A percentile compares a stretch with the other conserved stretches of the same genome.
Conservation (phyloP, 176 grass and related monocot species). For the Cenchrus purpureus region DNA sequence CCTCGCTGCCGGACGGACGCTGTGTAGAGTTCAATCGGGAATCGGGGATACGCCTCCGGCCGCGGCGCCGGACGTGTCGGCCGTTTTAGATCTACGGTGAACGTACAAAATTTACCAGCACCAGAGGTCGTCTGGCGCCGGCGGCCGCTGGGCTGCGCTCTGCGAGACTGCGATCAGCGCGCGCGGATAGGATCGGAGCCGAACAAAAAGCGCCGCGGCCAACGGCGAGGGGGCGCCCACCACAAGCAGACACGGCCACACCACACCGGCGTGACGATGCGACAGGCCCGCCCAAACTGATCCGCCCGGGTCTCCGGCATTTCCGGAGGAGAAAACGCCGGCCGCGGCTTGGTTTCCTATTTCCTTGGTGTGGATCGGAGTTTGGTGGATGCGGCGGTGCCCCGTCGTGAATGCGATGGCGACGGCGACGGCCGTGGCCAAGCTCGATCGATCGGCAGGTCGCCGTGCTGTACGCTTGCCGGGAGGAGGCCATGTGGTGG, state of each 20-base stretch:
- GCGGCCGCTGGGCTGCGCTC: background rate
- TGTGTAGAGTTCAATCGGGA: background rate
- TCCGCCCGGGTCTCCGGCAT: background rate
- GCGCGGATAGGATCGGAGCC: background rate
- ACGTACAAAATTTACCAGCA: background rate
- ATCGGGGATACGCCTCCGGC: background rate
- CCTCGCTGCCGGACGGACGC: background rate
- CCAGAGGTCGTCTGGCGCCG: too few relatives aligned
- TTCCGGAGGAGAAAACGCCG: background rate
- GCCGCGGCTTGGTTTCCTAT: background rate
- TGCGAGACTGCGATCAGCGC: too few relatives aligned
- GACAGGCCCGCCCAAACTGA: background rate
- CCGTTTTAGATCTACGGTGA: background rate
- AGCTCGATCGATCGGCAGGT: background rate
- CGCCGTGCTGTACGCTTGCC: slow-evolving; percentile 9
- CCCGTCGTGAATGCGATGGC: slow-evolving; percentile 21
- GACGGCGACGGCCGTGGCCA: slow-evolving; percentile 8
- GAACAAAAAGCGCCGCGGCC: background rate
- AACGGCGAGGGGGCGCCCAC: background rate
- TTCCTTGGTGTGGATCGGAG: background rate
- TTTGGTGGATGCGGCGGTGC: background rate
- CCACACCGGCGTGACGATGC: background rate
- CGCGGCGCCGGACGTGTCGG: background rate
- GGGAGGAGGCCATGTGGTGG: slow-evolving; percentile 3
- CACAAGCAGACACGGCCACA: too few relatives aligned